Evolutionary conservation across 2,329 filamentous ascomycete genomes (phyloP), one percentile per base, ranked within the genome.

Genomic region (Hypoxylon sp.): DNA sequence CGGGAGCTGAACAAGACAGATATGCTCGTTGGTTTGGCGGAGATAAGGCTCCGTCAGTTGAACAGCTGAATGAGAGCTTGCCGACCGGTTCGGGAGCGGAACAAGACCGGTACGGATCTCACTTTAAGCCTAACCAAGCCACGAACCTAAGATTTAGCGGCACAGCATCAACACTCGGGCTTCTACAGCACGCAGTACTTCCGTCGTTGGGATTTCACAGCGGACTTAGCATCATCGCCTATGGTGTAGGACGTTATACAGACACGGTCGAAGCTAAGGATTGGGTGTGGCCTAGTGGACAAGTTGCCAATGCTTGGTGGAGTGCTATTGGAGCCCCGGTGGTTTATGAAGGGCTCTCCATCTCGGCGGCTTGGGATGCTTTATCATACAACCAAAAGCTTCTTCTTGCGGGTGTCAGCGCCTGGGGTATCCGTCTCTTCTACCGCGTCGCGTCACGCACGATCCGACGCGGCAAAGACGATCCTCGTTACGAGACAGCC

Each of bases 231-330:
- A 71, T 85, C 30, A 80, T 85, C 32, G 82, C 86, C 0, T 90
- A 86, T 72, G 81, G 81, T 7, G 79, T 82, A 30, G 84, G 84
- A 0, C 80, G 85, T 23, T 81, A 83, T 53, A 87, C 85, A 6
- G 77, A 87, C 71, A 81, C 82, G n/a, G 82, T 86, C 9, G 87
- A 89, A 61, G 79, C 83, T n/a, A 90, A 90, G 72, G 87, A 90
- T 74, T 87, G 84, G 80, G 76, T 87, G 5, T 89, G 87, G 86
- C 85, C 86, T 0, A 78, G 81, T 3, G 84, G 80, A 2, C 85
- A 85, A 71, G 82, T 89, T 9, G 75, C 81, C 62, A 89, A 88
- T 73, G 86, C 86, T 5, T 89, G 87, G 87, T 89, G 86, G 84
- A 84, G 82, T 60, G 86, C 87, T 21, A 76, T 89, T 45, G 86